Conservation (phyloP, 805 yeast species). For the Pichia insulana region DNA sequence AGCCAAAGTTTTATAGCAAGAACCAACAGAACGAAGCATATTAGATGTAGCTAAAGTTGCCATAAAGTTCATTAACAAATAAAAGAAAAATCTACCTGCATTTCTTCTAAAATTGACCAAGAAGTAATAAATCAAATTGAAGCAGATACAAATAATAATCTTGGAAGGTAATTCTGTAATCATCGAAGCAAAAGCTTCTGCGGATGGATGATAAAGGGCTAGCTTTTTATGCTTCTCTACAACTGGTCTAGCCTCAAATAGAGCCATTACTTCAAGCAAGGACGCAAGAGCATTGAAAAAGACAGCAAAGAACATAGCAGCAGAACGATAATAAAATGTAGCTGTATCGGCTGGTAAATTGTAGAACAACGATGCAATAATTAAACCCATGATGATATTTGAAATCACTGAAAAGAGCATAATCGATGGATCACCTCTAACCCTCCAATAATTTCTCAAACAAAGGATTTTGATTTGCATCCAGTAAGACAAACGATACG, state of each 20-base stretch:
- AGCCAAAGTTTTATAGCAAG: slow-evolving; percentile 37
- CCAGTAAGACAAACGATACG: slow-evolving; percentile 43
- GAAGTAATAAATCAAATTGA: slow-evolving; percentile 44
- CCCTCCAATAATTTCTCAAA: slow-evolving; percentile 40
- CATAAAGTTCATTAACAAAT: slow-evolving; percentile 33
- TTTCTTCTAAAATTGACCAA: slow-evolving; percentile 44
- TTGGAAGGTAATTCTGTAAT: slow-evolving; percentile 52
- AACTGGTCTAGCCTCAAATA: slow-evolving; percentile 48
- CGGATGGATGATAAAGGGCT: slow-evolving; percentile 47
- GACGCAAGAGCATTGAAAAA: slow-evolving; percentile 57
- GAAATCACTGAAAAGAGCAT: slow-evolving; percentile 34
- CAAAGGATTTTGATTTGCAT: slow-evolving; percentile 44
- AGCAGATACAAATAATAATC: slow-evolving; percentile 33
- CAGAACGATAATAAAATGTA: slow-evolving; percentile 48
- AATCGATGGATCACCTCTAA: slow-evolving; percentile 42
- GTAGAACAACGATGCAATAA: slow-evolving; percentile 51
- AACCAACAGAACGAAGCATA: slow-evolving; percentile 45
- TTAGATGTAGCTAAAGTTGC: slow-evolving; percentile 47
- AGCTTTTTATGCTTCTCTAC: slow-evolving; percentile 51
- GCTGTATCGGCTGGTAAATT: slow-evolving; percentile 35
- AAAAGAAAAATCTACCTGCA: slow-evolving; percentile 49
- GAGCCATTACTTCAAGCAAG: slow-evolving; percentile 45
- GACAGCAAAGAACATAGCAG: slow-evolving; percentile 60
- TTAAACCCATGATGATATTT: slow-evolving; percentile 44
- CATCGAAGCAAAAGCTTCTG: slow-evolving; percentile 56